phyloP scores from a whole-genome alignment of 202 grass and related monocot genomes.

The Dendrocalamus latiflorus region DNA sequence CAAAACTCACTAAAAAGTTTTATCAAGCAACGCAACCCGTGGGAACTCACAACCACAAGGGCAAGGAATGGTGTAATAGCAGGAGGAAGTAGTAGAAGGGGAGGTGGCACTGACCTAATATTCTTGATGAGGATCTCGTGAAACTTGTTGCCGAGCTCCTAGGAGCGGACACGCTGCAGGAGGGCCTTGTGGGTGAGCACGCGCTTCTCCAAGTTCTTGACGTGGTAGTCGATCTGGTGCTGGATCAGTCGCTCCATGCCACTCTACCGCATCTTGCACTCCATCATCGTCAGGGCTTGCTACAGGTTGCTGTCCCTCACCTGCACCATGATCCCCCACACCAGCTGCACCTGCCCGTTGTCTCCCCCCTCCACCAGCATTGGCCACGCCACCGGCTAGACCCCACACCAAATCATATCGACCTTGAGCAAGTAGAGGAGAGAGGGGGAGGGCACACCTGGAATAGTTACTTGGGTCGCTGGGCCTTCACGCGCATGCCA shows the following conservation, averaged over 20 bases:
- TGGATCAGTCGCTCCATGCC: constrained; percentile 82
- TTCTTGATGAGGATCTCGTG: constrained; percentile 81
- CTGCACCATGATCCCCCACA: constrained; percentile 65
- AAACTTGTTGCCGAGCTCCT: constrained; percentile 80
- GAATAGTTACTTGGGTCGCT: too few species aligned
- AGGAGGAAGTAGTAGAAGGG: not conserved
- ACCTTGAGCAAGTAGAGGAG: too few species aligned
- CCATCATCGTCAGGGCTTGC: constrained; percentile 59
- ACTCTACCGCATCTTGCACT: constrained; percentile 67
- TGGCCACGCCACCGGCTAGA: not conserved
- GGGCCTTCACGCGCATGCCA: too few species aligned
- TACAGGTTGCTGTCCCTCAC: constrained; percentile 83
- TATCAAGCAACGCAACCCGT: not conserved
- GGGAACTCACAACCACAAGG: not conserved
- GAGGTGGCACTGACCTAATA: constrained; percentile 55
- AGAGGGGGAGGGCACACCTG: too few species aligned
- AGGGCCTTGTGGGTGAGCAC: constrained; percentile 86
- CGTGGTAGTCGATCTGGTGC: constrained; percentile 44
- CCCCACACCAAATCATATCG: too few species aligned
- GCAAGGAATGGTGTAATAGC: not conserved
- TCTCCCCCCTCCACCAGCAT: not conserved
- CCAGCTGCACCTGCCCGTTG: constrained; percentile 24
- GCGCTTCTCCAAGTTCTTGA: constrained; percentile 93
- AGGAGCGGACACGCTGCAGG: constrained; percentile 62
- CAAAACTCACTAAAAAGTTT: not conserved